These are phyloP conservation scores for Fraxinus albicans DNA, from an alignment of 305 asterid genomes.

Conservation along the genomic window DNA sequence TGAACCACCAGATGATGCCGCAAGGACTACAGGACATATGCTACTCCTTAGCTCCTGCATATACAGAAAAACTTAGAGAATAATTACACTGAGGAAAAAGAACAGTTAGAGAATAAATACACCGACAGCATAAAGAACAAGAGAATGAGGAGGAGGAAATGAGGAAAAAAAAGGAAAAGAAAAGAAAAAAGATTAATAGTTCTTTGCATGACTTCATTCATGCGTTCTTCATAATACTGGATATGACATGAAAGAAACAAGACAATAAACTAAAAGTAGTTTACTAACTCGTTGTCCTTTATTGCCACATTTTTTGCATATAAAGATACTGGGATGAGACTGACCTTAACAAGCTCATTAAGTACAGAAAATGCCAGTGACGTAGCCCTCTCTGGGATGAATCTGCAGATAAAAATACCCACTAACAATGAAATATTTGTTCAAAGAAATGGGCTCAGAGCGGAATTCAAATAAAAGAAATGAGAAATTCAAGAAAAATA, in stretches of 20 bases:
- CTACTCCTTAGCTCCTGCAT: slow-evolving; percentile 65
- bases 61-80: slow-evolving; percentile 13
- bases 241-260: slow-evolving; percentile 6
- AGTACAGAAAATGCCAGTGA: slow-evolving; percentile 70
- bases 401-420: slow-evolving; percentile 49
- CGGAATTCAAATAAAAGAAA: slow-evolving; percentile 10
- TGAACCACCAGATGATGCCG: slow-evolving; percentile 80
- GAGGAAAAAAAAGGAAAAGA: not conserved
- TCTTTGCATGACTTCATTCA: slow-evolving; percentile 1
- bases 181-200: not conserved
- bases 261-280: not conserved
- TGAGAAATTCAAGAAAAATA: not conserved
- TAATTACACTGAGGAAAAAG: slow-evolving; percentile 1
- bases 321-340: slow-evolving; percentile 19
- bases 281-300: not conserved
- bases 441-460: slow-evolving; percentile 4
- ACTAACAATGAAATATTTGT: slow-evolving; percentile 12
- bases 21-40: slow-evolving; percentile 74
- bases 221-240: not conserved
- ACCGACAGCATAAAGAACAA: not conserved
- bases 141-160: not conserved
- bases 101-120: not conserved
- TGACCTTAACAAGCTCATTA: slow-evolving; percentile 67
- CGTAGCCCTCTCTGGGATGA: slow-evolving; percentile 78
- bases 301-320: not conserved